Percentiles rank a stretch among this genome's conserved stretches.
Conservation (phyloP, 768 basidiomycete species). For the Rossbeevera mucosa region DNA sequence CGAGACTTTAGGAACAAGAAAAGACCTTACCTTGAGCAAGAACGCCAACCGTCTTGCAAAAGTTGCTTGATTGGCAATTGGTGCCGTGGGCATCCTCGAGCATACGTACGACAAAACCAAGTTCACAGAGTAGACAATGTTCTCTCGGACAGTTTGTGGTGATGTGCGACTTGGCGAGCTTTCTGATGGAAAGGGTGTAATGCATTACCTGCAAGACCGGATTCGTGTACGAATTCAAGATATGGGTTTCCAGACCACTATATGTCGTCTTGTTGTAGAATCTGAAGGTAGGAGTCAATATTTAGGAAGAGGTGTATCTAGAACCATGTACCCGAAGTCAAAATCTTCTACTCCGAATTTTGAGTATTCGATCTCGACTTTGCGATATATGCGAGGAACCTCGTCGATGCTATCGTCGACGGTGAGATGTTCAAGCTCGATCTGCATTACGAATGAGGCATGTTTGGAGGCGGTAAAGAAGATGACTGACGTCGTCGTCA, state of each 20-base stretch:
- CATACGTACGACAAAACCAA: constrained; percentile 94
- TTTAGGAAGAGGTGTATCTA: neutral
- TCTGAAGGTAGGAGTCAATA: constrained; percentile 35
- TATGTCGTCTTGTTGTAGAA: constrained; percentile 91
- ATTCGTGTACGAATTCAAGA: constrained; percentile 96
- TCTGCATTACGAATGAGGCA: constrained; percentile 29
- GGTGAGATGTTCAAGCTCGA: constrained; percentile 49
- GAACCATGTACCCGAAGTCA: constrained; percentile 76
- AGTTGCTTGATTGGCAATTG: constrained; percentile 96
- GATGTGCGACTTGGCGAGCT: constrained; percentile 86
- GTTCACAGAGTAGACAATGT: constrained; percentile 90
- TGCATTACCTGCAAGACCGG: constrained; percentile 86
- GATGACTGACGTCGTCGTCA: constrained; percentile 37
- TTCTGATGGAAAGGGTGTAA: constrained; percentile 72
- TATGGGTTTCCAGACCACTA: constrained; percentile 95
- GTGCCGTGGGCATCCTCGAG: constrained; percentile 90
- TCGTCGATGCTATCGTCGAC: constrained; percentile 52
- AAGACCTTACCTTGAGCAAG: constrained; percentile 71
- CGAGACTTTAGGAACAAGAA: neutral
- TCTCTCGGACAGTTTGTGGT: constrained; percentile 84
- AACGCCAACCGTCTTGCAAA: constrained; percentile 88
- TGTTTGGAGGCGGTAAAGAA: neutral
- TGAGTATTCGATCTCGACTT: constrained; percentile 96
- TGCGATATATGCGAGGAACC: constrained; percentile 78
- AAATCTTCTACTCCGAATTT: constrained; percentile 99